These are phyloP conservation scores for Kokia cookei DNA, from an alignment of 441 rosid genomes.

Conservation along the genomic window DNA sequence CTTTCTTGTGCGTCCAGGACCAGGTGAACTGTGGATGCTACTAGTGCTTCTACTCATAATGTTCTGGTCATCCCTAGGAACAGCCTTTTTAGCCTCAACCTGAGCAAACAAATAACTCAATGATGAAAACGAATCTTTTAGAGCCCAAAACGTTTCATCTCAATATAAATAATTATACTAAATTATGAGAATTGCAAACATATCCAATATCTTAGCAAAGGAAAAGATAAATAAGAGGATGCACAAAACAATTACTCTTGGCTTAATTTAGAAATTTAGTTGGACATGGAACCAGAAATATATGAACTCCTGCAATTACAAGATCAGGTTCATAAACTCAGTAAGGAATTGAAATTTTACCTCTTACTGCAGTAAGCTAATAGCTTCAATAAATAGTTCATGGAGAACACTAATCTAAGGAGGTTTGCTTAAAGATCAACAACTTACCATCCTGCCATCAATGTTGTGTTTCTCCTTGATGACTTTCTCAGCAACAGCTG, in stretches of 20 bases:
- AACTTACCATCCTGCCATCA: constrained; percentile 85
- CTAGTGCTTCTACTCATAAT: constrained; percentile 40
- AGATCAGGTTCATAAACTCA: constrained; percentile 14
- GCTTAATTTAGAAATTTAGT: constrained; percentile 15
- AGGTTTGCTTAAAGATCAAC: background rate
- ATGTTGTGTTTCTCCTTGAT: constrained; percentile 75
- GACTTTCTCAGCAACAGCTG: constrained; percentile 84
- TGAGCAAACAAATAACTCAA: constrained; percentile 16
- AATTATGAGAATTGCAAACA: background rate
- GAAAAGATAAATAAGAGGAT: constrained; percentile 3
- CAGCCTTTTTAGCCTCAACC: constrained; percentile 97
- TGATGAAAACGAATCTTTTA: constrained; percentile 16
- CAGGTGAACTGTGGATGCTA: constrained; percentile 79
- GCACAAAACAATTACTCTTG: background rate
- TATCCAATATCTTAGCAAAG: constrained; percentile 2
- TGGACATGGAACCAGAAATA: constrained; percentile 17
- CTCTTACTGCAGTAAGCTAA: background rate
- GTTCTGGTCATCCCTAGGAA: constrained; percentile 93
- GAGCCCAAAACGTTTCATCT: background rate
- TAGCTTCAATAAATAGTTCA: background rate
- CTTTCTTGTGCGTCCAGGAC: constrained; percentile 80
- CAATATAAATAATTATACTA: background rate
- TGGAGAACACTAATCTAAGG: background rate
- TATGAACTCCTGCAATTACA: constrained; percentile 28
- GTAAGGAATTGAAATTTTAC: constrained; percentile 5